A percentile compares a stretch with the other conserved stretches of the same genome.
Evolutionary conservation across 2,329 filamentous ascomycete species (phyloP).

Genomic region (Basipetospora sp.): DNA sequence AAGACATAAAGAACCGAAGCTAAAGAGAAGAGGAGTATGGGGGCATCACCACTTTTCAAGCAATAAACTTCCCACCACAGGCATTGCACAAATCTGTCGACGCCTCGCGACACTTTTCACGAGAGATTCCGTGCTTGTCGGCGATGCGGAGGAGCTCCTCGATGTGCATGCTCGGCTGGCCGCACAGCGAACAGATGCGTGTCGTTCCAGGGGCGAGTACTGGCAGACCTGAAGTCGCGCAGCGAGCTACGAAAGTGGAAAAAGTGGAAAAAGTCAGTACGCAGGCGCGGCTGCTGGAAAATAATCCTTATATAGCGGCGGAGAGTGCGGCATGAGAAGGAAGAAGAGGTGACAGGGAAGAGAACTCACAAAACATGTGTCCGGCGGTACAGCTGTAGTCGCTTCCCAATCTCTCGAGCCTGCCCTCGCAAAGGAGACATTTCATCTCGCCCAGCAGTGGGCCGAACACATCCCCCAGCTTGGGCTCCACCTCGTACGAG

Average conservation of each 20-base stretch:
- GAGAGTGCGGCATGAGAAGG: neutral
- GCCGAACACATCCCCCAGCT: slow-evolving; percentile 1
- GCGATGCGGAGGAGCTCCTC: slow-evolving; percentile 28
- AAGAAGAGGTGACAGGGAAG: neutral
- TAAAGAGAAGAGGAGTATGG: too few species aligned
- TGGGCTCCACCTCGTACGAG: slow-evolving; percentile 11
- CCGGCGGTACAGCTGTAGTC: slow-evolving; percentile 25
- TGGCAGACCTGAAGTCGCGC: slow-evolving; percentile 37
- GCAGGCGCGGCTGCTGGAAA: neutral
- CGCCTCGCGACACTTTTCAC: neutral
- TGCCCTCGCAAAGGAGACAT: slow-evolving; percentile 23
- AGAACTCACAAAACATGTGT: slow-evolving; percentile 25
- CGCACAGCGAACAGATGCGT: slow-evolving; percentile 38
- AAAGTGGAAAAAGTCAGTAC: neutral
- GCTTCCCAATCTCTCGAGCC: slow-evolving; percentile 18
- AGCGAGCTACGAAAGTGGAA: slow-evolving; percentile 26
- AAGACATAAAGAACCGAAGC: too few species aligned
- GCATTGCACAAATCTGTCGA: slow-evolving; percentile 2
- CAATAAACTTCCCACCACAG: slow-evolving; percentile 3
- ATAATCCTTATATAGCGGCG: neutral
- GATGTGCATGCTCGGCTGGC: slow-evolving; percentile 20
- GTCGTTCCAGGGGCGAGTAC: slow-evolving; percentile 40
- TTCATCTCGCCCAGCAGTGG: neutral
- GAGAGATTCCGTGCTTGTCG: slow-evolving; percentile 15
- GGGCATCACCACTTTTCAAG: too few species aligned